Base-by-base conservation (phyloP, 768 basidiomycete genomes). In the Termitomyces sp. region DNA sequence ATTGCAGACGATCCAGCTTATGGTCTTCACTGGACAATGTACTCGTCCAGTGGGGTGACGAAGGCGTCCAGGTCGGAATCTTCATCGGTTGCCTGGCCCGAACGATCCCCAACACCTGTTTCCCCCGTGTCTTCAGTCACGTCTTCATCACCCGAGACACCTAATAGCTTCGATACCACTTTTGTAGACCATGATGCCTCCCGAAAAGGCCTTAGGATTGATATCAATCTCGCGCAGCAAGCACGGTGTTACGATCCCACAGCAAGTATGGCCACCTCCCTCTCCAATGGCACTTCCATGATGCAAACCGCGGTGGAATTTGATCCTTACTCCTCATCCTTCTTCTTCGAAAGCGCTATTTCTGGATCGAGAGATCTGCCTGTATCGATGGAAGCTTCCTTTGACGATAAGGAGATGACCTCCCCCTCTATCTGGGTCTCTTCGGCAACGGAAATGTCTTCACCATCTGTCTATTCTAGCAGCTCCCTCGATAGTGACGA, bases 221-320 rank as follows among this genome's bases (percentile, higher is more conserved):
- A 88, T 68, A 88, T 85, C 49, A 71, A 76, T 54, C 66, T 76
- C 38, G 64, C 73, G 50, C 71, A 68, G 42, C 76, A 53, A 40
- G 49, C 75, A 18, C 71, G 74, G 50, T 76, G 76, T 58, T 81
- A 80, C 65, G 75, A 80, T 59, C 72, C 70, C 57, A 70, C 72
- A 59, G 69, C 70, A 54, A 75, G 72, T 60, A 71, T 75, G 64
- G 66, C 71, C 31, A 71, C 71, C 18, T 78, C 75, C 40, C 74
- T 62, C 55, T 80, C 80, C 13, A 77, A 80, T 35, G 71, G 74
- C 16, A 84, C 85, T 31, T 86, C 86, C 25, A 75, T 77, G 59
- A 88, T 89, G 86, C 86, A 86, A 55, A 89, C 88, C 18, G 88
- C 88, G 36, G 81, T 88, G 45, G 88, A 89, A 68, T 78, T 80